phyloP scores from a whole-genome alignment of 768 basidiomycete genomes.

The Gelatoporia subvermispora region DNA sequence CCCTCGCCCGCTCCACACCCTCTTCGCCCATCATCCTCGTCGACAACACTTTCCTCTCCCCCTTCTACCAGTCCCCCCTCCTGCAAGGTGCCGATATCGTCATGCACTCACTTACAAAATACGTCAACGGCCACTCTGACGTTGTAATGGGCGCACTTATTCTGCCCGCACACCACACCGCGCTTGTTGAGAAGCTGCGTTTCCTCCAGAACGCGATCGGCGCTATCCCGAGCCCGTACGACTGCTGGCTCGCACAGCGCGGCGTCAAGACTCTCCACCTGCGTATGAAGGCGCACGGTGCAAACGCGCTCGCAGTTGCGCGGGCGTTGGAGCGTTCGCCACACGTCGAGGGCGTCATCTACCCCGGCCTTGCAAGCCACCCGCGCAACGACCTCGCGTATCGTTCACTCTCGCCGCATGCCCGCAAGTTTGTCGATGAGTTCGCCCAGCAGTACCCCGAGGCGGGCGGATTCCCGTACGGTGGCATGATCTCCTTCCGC shows the following conservation, averaged over 20 bases:
- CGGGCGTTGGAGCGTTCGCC: constrained; percentile 47
- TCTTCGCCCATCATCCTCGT: constrained; percentile 76
- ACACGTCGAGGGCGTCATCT: constrained; percentile 76
- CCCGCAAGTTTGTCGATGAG: constrained; percentile 53
- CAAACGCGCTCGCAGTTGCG: constrained; percentile 77
- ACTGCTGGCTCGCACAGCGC: constrained; percentile 86
- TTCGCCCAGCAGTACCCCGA: constrained; percentile 26
- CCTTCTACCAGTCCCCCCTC: constrained; percentile 87
- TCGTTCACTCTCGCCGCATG: constrained; percentile 60
- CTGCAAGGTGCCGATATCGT: constrained; percentile 83
- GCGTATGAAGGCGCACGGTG: constrained; percentile 82
- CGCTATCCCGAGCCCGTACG: constrained; percentile 79
- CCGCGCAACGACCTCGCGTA: constrained; percentile 64
- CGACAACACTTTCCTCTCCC: constrained; percentile 93
- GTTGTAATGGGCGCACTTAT: constrained; percentile 86
- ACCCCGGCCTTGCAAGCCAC: constrained; percentile 74
- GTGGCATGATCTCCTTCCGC: constrained; percentile 83
- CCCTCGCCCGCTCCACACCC: constrained; percentile 58
- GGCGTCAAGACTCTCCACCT: constrained; percentile 89
- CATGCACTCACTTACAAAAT: constrained; percentile 82
- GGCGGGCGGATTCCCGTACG: constrained; percentile 71
- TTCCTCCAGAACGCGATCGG: constrained; percentile 92
- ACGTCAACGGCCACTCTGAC: constrained; percentile 92
- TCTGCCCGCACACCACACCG: constrained; percentile 50
- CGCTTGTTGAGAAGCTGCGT: constrained; percentile 51